Conservation (phyloP, 129 eudicot genomes). For the Lonicera japonica region DNA sequence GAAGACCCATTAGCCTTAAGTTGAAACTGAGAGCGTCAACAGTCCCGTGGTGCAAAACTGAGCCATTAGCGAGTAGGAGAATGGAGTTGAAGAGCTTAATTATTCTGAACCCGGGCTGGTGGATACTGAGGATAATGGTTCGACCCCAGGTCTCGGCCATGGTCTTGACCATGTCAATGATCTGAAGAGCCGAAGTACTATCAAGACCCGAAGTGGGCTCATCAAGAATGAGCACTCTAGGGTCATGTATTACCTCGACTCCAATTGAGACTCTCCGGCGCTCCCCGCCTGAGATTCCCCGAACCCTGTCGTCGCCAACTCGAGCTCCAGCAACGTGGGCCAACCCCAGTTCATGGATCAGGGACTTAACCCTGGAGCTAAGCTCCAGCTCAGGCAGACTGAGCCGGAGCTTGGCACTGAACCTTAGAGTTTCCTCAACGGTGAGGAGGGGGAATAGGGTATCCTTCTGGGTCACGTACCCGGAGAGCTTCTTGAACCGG, state of each 20-base stretch:
- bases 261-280: slow-evolving; percentile 91
- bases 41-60: slow-evolving; percentile 84
- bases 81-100: slow-evolving; percentile 69
- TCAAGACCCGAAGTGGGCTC: slow-evolving; percentile 98
- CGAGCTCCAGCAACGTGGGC: slow-evolving; percentile 59
- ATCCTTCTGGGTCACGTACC: slow-evolving; percentile 87
- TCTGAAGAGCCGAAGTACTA: slow-evolving; percentile 78
- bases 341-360: slow-evolving; percentile 76
- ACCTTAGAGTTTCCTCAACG: slow-evolving; percentile 75
- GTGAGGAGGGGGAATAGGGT: slow-evolving; percentile 87
- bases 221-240: slow-evolving; percentile 72
- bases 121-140: slow-evolving; percentile 80
- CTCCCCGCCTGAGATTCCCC: slow-evolving; percentile 98
- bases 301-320: slow-evolving; percentile 62
- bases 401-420: slow-evolving; percentile 65
- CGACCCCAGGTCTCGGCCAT: slow-evolving; percentile 86
- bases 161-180: slow-evolving; percentile 73
- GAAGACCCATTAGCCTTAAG: slow-evolving; percentile 49
- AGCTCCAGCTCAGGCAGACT: slow-evolving; percentile 35
- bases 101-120: slow-evolving; percentile 94
- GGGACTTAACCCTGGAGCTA: slow-evolving; percentile 42
- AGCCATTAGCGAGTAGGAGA: slow-evolving; percentile 67
- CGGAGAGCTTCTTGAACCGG: slow-evolving; percentile 60
- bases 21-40: slow-evolving; percentile 51
- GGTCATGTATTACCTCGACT: slow-evolving; percentile 92